Evolutionary conservation across 345 rosid species (phyloP), one percentile per base, ranked within the genome.

Genomic region (Excoecaria cochinchinensis): DNA sequence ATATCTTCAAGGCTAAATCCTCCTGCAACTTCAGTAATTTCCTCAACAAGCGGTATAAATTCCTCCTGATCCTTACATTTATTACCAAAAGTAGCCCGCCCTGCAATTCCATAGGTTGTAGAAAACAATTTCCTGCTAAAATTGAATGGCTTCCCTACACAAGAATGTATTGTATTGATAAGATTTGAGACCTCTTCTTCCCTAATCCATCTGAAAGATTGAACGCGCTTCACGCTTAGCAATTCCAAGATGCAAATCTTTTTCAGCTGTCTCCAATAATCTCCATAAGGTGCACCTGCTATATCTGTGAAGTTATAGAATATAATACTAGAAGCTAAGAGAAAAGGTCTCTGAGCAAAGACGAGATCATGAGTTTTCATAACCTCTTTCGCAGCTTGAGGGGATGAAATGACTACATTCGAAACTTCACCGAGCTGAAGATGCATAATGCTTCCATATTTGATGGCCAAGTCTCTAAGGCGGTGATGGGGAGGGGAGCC

Each of bases 381-480:
- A 6, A 81, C 73, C 40, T 81, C 77, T 40, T 62, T 70, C 11
- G 86, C 85, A 5, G 74, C 21, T 24, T 82, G 56, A 1, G 83
- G 74, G 0, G 82, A 83, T 6, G 88, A 83, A 24, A 81, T 59
- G 0, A 85, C 78, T 0, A 80, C 38, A 8, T 65, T 51, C n/a
- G 79, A 39, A 15, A 78, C 62, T 63, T 79, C 76, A 14, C 85
- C 86, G 4, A 81, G 77, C 44, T 81, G 71, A 0, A 83, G 77
- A 53, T 85, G 80, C 84, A 87, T 85, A 19, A 84, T 8, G 17
- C 79, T 77, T 8, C 90, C 85, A 65, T 81, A 39, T 78, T 69
- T 79, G 16, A 42, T 42, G 38, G 88, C 80, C 75, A 84, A 71
- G 22, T 84, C 74, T 50, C 69, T 44, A 10, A 83, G 42, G 24